Conservation (phyloP, 2,329 filamentous ascomycete genomes). For the Cryphonectria nitschkei region DNA sequence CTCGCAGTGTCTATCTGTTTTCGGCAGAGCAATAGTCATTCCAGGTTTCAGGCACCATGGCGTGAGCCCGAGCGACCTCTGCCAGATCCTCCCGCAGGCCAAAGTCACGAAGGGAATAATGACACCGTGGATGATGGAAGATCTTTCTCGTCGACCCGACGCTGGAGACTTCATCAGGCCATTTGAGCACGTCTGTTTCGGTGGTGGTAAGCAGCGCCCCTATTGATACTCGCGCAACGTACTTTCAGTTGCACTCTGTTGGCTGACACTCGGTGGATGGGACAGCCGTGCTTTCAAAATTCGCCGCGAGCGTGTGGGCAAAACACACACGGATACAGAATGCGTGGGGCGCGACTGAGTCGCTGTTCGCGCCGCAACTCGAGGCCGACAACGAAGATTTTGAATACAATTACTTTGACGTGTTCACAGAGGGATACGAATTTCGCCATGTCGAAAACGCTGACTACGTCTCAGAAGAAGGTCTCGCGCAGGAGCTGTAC, state of each 20-base stretch:
- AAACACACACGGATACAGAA: slow-evolving; percentile 30
- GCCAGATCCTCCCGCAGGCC: slow-evolving; percentile 26
- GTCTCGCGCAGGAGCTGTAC: slow-evolving; percentile 24
- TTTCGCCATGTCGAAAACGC: slow-evolving; percentile 29
- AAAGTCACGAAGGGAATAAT: slow-evolving; percentile 27
- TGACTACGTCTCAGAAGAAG: slow-evolving; percentile 26
- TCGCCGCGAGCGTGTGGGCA: slow-evolving; percentile 28
- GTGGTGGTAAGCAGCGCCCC: slow-evolving; percentile 30
- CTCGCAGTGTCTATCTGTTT: slow-evolving; percentile 23
- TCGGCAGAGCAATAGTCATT: slow-evolving; percentile 30
- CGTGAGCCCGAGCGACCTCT: slow-evolving; percentile 25
- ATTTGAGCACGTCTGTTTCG: slow-evolving; percentile 29
- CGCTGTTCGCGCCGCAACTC: slow-evolving; percentile 27
- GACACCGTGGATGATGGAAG: slow-evolving; percentile 33
- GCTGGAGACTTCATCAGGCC: slow-evolving; percentile 30
- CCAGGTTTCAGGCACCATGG: slow-evolving; percentile 31
- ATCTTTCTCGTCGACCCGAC: slow-evolving; percentile 29
- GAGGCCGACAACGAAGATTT: slow-evolving; percentile 29
- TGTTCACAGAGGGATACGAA: slow-evolving; percentile 27
- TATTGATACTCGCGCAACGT: not conserved
- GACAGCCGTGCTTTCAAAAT: slow-evolving; percentile 29
- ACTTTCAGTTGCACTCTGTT: not conserved
- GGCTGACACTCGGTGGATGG: slow-evolving; percentile 11
- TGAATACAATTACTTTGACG: slow-evolving; percentile 31
- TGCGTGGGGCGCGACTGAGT: slow-evolving; percentile 31